phyloP scores from a whole-genome alignment of 345 rosid genomes.

The Salix exigua region DNA sequence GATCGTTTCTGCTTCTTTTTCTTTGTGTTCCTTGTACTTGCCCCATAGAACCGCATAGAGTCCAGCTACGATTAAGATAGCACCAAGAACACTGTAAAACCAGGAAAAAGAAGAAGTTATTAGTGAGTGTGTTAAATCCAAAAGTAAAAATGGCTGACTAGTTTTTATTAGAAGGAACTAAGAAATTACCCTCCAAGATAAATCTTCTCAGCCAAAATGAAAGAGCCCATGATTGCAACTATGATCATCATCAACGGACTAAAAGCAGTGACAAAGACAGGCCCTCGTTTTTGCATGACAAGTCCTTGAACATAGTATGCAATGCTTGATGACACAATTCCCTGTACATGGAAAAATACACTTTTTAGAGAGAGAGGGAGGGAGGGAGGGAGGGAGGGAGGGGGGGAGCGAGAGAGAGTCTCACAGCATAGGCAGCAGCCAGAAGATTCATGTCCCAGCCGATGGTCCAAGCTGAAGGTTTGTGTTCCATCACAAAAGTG shows the following conservation, averaged over 20 bases:
- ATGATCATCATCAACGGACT: slow-evolving; percentile 61
- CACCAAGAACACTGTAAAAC: slow-evolving; percentile 22
- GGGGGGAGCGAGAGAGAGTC: background rate
- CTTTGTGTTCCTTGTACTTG: slow-evolving; percentile 22
- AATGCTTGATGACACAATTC: slow-evolving; percentile 51
- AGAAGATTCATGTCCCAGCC: slow-evolving; percentile 30
- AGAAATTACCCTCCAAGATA: slow-evolving; percentile 53
- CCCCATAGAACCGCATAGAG: slow-evolving; percentile 29
- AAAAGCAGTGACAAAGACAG: slow-evolving; percentile 68
- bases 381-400: no score
- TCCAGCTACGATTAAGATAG: slow-evolving; percentile 20
- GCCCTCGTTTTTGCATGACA: slow-evolving; percentile 50
- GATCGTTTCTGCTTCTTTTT: background rate
- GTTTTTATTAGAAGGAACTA: background rate
- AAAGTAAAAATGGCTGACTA: background rate
- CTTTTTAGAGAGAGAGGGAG: background rate
- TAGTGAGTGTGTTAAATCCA: background rate
- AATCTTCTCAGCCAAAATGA: slow-evolving; percentile 43
- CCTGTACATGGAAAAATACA: slow-evolving; percentile 34
- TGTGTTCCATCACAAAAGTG: slow-evolving; percentile 28
- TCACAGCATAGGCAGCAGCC: slow-evolving; percentile 31
- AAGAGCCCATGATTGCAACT: slow-evolving; percentile 49
- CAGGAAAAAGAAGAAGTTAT: background rate
- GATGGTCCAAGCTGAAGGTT: slow-evolving; percentile 20
- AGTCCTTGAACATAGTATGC: slow-evolving; percentile 49